Conservation (phyloP, 2,329 filamentous ascomycete genomes). For the Whalleya microplaca region DNA sequence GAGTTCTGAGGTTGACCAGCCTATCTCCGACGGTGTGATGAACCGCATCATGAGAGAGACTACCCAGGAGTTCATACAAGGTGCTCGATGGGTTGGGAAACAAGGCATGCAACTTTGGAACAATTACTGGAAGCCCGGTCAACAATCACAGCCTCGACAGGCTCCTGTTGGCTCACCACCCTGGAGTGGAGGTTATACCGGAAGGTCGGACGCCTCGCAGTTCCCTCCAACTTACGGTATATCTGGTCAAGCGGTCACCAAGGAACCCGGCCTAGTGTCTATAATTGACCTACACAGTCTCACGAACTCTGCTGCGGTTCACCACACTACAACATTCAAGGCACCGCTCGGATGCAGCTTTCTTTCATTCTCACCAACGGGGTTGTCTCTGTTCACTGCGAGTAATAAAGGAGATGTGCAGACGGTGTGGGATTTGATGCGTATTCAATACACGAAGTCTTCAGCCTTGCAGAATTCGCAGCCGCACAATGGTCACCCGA, state of each 20-base stretch:
- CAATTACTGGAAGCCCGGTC: constrained; percentile 71
- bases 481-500: constrained; percentile 51
- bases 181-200: constrained; percentile 50
- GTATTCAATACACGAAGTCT: constrained; percentile 64
- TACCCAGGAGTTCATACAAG: constrained; percentile 76
- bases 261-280: constrained; percentile 75
- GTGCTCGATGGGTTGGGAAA: constrained; percentile 76
- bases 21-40: constrained; percentile 70
- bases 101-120: constrained; percentile 79
- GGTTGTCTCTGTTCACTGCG: constrained; percentile 74
- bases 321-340: constrained; percentile 72
- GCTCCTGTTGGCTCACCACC: constrained; percentile 47
- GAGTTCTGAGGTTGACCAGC: constrained; percentile 72
- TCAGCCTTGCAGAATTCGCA: constrained; percentile 60
- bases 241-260: constrained; percentile 56
- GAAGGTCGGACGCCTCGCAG: constrained; percentile 53
- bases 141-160: constrained; percentile 50
- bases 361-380: constrained; percentile 75
- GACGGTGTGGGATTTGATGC: constrained; percentile 79
- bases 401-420: constrained; percentile 85
- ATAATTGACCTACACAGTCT: constrained; percentile 72
- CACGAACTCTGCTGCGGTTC: constrained; percentile 53
- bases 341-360: constrained; percentile 78
- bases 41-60: constrained; percentile 80
- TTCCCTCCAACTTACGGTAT: constrained; percentile 79